Percentiles rank a stretch among this genome's conserved stretches.
These are phyloP conservation scores for Dictyostelium brefeldianum DNA, from an alignment of 78 protist species.

Conservation along the genomic window DNA sequence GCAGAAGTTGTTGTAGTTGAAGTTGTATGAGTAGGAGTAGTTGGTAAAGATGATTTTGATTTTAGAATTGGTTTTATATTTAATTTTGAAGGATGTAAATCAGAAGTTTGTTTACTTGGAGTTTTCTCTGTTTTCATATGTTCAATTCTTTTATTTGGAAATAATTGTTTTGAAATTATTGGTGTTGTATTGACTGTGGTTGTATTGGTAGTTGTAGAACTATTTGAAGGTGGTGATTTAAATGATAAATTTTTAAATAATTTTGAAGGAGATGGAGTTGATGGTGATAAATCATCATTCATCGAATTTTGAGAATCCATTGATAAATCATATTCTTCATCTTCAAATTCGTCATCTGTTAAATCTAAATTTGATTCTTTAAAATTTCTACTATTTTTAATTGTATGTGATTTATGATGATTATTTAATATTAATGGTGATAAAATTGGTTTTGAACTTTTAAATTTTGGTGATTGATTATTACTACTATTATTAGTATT, in stretches of 20 bases:
- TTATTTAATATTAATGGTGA: no score
- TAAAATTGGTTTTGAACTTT: no score
- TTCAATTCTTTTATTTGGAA: slow-evolving; percentile 33
- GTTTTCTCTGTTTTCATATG: slow-evolving; percentile 30
- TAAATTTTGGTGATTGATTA: no score
- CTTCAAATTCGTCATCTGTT: not conserved
- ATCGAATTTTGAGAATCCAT: not conserved
- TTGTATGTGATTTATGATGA: no score
- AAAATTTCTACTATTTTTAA: not conserved
- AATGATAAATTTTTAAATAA: not conserved
- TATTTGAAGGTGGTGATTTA: not conserved
- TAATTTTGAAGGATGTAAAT: slow-evolving; percentile 38
- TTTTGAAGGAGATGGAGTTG: slow-evolving; percentile 17
- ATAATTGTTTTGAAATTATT: not conserved
- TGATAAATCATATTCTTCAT: not conserved
- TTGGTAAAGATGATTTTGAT: not conserved
- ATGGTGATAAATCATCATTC: not conserved
- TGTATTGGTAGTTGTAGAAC: not conserved
- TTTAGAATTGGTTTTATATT: slow-evolving; percentile 4
- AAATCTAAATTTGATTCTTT: not conserved
- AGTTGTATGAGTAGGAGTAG: not conserved
- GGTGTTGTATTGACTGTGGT: not conserved
- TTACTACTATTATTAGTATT: no score
- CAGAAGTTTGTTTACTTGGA: not conserved
- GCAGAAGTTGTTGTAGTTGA: not conserved